These are phyloP conservation scores for Tulasnella sp. DNA, from an alignment of 768 basidiomycete genomes.

Conservation along the genomic window DNA sequence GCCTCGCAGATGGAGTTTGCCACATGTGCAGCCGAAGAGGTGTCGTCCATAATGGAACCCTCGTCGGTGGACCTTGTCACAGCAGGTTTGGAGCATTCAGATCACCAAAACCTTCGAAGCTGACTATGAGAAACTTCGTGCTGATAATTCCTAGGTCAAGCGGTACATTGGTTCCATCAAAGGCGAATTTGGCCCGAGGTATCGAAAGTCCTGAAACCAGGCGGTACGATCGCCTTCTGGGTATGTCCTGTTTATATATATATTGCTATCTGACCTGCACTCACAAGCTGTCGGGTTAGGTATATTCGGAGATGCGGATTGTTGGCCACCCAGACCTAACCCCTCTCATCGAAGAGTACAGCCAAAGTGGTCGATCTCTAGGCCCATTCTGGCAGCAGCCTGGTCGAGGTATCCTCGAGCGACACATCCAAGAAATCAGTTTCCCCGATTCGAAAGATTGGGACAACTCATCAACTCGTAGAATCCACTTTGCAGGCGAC, in stretches of 20 bases:
- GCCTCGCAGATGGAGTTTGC: background rate
- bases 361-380: conserved; percentile 30
- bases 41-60: conserved; percentile 36
- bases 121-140: background rate
- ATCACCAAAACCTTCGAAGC: conserved; percentile 22
- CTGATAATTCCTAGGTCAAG: conserved; percentile 22
- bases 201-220: conserved; percentile 21
- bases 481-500: conserved; percentile 28
- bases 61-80: conserved; percentile 25
- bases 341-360: conserved; percentile 48
- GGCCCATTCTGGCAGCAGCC: conserved; percentile 75
- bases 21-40: conserved; percentile 38
- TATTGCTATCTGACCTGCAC: background rate
- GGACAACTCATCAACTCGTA: conserved; percentile 21
- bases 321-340: conserved; percentile 47
- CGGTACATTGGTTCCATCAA: conserved; percentile 29
- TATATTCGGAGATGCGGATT: conserved; percentile 63
- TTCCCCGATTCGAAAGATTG: conserved; percentile 23
- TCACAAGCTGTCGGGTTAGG: conserved; percentile 22
- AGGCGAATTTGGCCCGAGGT: conserved; percentile 24
- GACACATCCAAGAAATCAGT: conserved; percentile 56
- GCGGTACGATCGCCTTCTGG: conserved; percentile 27
- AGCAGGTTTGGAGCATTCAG: conserved; percentile 23
- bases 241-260: conserved; percentile 10
- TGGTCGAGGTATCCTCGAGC: conserved; percentile 63